These are phyloP conservation scores for Ascodesmis nigricans DNA, from an alignment of 495 filamentous ascomycete genomes.

Conservation along the genomic window DNA sequence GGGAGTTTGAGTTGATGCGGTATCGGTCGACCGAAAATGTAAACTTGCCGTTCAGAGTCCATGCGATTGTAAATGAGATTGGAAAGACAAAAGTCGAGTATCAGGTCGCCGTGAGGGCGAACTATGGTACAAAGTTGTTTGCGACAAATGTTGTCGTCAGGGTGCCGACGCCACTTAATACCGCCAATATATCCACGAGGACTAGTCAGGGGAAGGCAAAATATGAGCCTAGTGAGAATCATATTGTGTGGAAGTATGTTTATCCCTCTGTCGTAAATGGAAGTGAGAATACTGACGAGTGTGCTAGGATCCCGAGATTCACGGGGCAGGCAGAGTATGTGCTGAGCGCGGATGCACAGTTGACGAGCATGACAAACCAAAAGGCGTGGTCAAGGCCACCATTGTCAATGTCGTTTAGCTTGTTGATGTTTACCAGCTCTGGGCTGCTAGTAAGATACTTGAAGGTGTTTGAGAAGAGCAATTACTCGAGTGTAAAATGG, in stretches of 20 bases:
- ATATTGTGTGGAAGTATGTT: slow-evolving; percentile 78
- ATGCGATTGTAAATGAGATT: slow-evolving; percentile 93
- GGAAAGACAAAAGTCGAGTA: slow-evolving; percentile 97
- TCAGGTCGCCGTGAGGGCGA: slow-evolving; percentile 89
- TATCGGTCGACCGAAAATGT: slow-evolving; percentile 99
- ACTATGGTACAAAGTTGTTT: slow-evolving; percentile 89
- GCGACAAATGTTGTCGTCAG: slow-evolving; percentile 93
- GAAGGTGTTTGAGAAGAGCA: slow-evolving; percentile 98
- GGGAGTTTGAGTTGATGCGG: slow-evolving; percentile 97
- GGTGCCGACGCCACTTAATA: slow-evolving; percentile 91
- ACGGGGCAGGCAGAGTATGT: slow-evolving; percentile 90
- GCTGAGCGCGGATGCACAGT: slow-evolving; percentile 72
- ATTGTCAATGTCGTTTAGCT: slow-evolving; percentile 67
- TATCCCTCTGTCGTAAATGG: neutral
- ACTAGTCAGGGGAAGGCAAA: slow-evolving; percentile 91
- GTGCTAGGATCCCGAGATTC: slow-evolving; percentile 53
- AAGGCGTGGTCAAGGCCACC: slow-evolving; percentile 94
- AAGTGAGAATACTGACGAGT: neutral
- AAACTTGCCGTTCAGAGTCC: slow-evolving; percentile 96
- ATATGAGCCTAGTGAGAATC: slow-evolving; percentile 94
- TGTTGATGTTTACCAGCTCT: slow-evolving; percentile 94
- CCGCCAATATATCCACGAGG: slow-evolving; percentile 79
- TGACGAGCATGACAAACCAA: slow-evolving; percentile 95
- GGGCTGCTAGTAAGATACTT: slow-evolving; percentile 84
- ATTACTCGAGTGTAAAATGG: slow-evolving; percentile 98